Conservation (phyloP, 208 protist species). For the Trichomonas gallinae region DNA sequence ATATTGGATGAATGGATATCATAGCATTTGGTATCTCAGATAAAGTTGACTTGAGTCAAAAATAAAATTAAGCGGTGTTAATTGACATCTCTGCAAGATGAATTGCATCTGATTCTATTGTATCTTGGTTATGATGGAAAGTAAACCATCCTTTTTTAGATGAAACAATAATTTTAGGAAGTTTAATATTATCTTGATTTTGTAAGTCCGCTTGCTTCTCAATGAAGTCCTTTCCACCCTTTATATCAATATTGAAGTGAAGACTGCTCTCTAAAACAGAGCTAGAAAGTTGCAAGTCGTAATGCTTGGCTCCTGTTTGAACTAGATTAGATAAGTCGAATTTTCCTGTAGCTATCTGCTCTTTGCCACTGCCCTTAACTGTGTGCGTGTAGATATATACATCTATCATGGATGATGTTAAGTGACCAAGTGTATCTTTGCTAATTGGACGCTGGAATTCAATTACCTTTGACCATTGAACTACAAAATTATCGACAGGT, state of each 20-base stretch:
- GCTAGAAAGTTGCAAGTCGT: background rate
- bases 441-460: background rate
- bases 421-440: background rate
- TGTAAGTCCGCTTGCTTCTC: background rate
- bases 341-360: background rate
- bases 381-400: background rate
- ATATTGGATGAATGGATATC: no score
- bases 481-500: background rate
- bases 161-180: background rate
- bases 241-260: background rate
- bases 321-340: background rate
- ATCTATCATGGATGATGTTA: background rate
- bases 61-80: background rate
- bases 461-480: background rate
- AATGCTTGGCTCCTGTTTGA: background rate
- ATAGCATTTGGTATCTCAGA: no score
- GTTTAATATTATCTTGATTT: background rate
- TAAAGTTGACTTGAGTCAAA: no score
- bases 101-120: background rate
- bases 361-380: background rate
- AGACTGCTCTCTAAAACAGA: background rate
- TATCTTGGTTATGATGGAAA: background rate
- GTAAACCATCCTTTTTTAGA: background rate
- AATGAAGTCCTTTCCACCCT: background rate
- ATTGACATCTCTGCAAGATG: background rate